Evolutionary conservation across 768 basidiomycete genomes (phyloP).

Genomic region (Dentipellis fragilis): DNA sequence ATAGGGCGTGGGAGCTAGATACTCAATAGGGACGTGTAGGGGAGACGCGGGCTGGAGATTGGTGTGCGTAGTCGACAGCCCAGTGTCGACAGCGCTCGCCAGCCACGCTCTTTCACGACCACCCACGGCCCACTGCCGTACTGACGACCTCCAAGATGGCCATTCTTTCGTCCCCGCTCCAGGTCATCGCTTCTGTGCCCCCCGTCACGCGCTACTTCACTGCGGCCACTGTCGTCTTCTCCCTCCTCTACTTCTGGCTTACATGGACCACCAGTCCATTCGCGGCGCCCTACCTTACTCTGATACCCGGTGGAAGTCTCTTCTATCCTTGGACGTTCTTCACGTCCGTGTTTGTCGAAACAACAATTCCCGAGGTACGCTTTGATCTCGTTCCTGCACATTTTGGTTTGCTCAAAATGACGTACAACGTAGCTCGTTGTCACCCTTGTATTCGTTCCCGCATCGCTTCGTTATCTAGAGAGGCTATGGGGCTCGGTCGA

Average conservation of each 20-base stretch:
- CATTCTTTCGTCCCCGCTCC: conserved; percentile 61
- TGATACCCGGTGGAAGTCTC: conserved; percentile 72
- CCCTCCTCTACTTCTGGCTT: conserved; percentile 56
- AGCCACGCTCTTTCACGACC: background rate
- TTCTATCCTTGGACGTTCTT: conserved; percentile 91
- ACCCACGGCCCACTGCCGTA: background rate
- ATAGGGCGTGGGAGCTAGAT: background rate
- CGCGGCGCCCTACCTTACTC: conserved; percentile 56
- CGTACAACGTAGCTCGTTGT: conserved; percentile 50
- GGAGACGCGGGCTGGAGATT: no score
- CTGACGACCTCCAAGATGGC: conserved; percentile 40
- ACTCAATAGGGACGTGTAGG: background rate
- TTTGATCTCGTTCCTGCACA: no score
- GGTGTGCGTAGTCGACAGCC: no score
- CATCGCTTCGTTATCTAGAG: conserved; percentile 85
- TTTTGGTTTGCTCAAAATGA: background rate
- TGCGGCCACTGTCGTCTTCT: conserved; percentile 44
- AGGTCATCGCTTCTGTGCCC: conserved; percentile 61
- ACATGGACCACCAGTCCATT: conserved; percentile 38
- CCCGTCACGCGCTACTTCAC: conserved; percentile 71
- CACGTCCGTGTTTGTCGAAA: conserved; percentile 84
- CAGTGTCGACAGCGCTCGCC: no score
- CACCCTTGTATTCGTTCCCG: conserved; percentile 68
- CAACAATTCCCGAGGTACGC: conserved; percentile 73
- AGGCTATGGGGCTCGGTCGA: conserved; percentile 89